These are phyloP conservation scores for Colletotrichum musicola DNA, from an alignment of 2,329 filamentous ascomycete genomes.

Conservation along the genomic window DNA sequence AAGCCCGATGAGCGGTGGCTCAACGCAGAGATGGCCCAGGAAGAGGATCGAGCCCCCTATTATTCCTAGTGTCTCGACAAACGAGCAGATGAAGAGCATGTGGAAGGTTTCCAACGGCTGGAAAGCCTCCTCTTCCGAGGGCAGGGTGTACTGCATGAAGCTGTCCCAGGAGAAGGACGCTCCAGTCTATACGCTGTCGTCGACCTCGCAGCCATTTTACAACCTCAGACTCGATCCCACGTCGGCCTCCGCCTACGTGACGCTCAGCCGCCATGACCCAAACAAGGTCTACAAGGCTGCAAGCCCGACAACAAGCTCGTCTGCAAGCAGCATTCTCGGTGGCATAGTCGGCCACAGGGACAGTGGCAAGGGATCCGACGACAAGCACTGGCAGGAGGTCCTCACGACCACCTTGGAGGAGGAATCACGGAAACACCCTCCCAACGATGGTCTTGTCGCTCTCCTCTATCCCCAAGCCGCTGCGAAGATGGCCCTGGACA, in stretches of 20 bases:
- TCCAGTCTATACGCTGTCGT: slow-evolving; percentile 76
- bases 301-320: slow-evolving; percentile 45
- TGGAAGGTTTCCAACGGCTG: slow-evolving; percentile 80
- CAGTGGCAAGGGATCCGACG: slow-evolving; percentile 48
- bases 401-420: slow-evolving; percentile 71
- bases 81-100: slow-evolving; percentile 72
- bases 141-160: slow-evolving; percentile 70
- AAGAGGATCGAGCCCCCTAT: slow-evolving; percentile 54
- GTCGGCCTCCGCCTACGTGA: slow-evolving; percentile 72
- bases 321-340: slow-evolving; percentile 47
- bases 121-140: slow-evolving; percentile 71
- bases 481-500: slow-evolving; percentile 72
- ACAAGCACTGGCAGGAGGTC: slow-evolving; percentile 69
- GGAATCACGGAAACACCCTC: slow-evolving; percentile 63
- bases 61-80: slow-evolving; percentile 65
- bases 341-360: slow-evolving; percentile 48
- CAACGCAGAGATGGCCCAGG: slow-evolving; percentile 44
- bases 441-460: slow-evolving; percentile 74
- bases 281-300: slow-evolving; percentile 66
- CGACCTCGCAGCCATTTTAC: slow-evolving; percentile 74
- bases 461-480: slow-evolving; percentile 76
- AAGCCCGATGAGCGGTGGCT: slow-evolving; percentile 22
- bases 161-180: slow-evolving; percentile 69
- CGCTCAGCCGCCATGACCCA: slow-evolving; percentile 71
- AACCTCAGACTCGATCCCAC: slow-evolving; percentile 74